phyloP scores from a whole-genome alignment of 1,139 yeast genomes.

The Suhomyces guaymorum region DNA sequence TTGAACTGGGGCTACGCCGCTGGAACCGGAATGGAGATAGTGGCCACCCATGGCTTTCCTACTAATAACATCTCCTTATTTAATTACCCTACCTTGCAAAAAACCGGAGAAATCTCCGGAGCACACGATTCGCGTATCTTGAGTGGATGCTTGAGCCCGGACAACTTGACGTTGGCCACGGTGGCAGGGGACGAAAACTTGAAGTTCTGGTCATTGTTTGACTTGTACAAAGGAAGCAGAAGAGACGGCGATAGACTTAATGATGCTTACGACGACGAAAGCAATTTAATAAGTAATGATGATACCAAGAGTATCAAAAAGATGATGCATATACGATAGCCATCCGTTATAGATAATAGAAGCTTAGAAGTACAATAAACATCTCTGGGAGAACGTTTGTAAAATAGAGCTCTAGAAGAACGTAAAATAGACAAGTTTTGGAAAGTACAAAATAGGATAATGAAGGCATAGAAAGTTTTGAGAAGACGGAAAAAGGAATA shows the following conservation, averaged over 20 bases:
- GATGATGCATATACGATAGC: conserved; percentile 21
- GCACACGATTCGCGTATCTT: conserved; percentile 93
- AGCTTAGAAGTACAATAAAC: no score
- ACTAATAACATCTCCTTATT: conserved; percentile 81
- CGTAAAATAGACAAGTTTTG: no score
- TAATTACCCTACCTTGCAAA: conserved; percentile 82
- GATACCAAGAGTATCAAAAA: conserved; percentile 18
- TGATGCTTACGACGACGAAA: conserved; percentile 22
- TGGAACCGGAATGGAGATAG: conserved; percentile 79
- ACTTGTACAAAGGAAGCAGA: conserved; percentile 43
- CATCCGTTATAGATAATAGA: conserved; percentile 1
- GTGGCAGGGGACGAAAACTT: conserved; percentile 96
- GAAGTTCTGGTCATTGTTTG: conserved; percentile 93
- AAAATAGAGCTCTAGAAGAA: no score
- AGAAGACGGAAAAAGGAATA: no score
- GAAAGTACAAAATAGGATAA: no score
- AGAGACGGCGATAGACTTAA: conserved; percentile 22
- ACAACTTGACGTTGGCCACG: conserved; percentile 85
- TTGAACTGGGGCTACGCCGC: conserved; percentile 83
- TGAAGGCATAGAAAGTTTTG: no score
- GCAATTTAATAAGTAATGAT: conserved; percentile 17
- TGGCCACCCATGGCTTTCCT: conserved; percentile 94
- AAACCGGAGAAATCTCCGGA: conserved; percentile 80
- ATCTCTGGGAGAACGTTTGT: no score
- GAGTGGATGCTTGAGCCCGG: conserved; percentile 84